Conservation (phyloP, 768 basidiomycete species). For the Nevesoporus exiguus region DNA sequence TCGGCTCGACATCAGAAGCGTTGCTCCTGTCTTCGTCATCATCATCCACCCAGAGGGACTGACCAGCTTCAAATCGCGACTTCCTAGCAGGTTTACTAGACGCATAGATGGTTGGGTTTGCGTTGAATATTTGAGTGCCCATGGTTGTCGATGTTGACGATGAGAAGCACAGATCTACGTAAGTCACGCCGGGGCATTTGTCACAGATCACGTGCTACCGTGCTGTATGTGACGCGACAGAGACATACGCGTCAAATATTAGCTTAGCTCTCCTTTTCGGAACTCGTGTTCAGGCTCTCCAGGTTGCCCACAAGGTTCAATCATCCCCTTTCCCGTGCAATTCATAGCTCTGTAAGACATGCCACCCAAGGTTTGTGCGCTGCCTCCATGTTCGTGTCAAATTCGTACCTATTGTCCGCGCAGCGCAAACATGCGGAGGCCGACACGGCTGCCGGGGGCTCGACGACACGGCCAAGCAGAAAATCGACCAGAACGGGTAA, state of each 20-base stretch:
- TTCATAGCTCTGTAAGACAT: conserved; percentile 19
- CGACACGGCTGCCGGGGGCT: conserved; percentile 22
- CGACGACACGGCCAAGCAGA: conserved; percentile 44
- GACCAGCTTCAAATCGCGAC: conserved; percentile 36
- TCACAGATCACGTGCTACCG: conserved; percentile 24
- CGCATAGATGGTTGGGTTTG: conserved; percentile 81
- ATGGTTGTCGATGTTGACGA: conserved; percentile 30
- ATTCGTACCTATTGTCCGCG: conserved; percentile 13
- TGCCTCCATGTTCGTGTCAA: background rate
- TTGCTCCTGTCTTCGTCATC: conserved; percentile 37
- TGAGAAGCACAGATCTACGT: conserved; percentile 1
- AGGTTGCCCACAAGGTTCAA: background rate
- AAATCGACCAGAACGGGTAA: conserved; percentile 40
- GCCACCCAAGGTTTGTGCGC: conserved; percentile 37
- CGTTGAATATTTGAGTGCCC: conserved; percentile 72
- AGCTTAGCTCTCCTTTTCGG: conserved; percentile 10
- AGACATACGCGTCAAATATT: conserved; percentile 22
- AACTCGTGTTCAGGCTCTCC: conserved; percentile 1
- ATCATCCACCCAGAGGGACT: conserved; percentile 62
- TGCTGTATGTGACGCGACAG: conserved; percentile 7
- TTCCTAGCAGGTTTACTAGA: conserved; percentile 45
- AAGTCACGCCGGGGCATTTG: conserved; percentile 15
- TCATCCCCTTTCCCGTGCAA: background rate
- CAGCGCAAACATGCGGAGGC: conserved; percentile 62
- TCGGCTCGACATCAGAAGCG: conserved; percentile 51